phyloP scores from a whole-genome alignment of 176 grass and related monocot species.

The Themeda triandra region DNA sequence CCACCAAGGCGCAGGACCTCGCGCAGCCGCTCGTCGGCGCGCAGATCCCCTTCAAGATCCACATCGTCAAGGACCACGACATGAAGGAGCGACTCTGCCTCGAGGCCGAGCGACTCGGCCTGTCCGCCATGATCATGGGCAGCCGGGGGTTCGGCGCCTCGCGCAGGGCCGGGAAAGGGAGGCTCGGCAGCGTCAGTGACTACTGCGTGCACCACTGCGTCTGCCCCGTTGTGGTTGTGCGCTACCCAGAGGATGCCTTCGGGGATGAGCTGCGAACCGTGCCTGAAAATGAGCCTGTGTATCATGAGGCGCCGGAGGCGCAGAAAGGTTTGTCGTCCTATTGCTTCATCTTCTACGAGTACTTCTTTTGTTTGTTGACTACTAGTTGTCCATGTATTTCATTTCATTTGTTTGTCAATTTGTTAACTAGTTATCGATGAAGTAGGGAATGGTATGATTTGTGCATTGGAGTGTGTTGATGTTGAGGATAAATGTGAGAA shows the following conservation, averaged over 20 bases:
- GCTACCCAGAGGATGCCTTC: slow-evolving; percentile 61
- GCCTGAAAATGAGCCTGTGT: slow-evolving; percentile 65
- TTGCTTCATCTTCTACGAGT: slow-evolving; percentile 12
- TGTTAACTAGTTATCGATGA: slow-evolving; percentile 3
- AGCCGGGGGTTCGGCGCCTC: slow-evolving; percentile 85
- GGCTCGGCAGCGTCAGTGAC: slow-evolving; percentile 87
- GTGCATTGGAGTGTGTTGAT: neutral
- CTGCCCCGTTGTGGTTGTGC: slow-evolving; percentile 80
- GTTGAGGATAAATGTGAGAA: neutral
- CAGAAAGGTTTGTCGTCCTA: slow-evolving; percentile 43
- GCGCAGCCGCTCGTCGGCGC: slow-evolving; percentile 76
- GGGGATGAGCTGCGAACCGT: slow-evolving; percentile 49
- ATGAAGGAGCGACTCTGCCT: slow-evolving; percentile 97
- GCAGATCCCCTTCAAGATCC: slow-evolving; percentile 85
- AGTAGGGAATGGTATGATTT: neutral
- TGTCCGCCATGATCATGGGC: slow-evolving; percentile 94
- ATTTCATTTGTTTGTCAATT: neutral
- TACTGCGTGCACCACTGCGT: slow-evolving; percentile 96
- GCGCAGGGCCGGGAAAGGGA: slow-evolving; percentile 56
- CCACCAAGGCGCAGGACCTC: slow-evolving; percentile 77
- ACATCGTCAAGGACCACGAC: slow-evolving; percentile 95
- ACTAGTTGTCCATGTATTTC: slow-evolving; percentile 1
- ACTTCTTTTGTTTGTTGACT: slow-evolving; percentile 1
- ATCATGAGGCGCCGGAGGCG: slow-evolving; percentile 47
- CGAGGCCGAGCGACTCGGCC: slow-evolving; percentile 74